Evolutionary conservation across 2,329 filamentous ascomycete species (phyloP), one percentile per base, ranked within the genome.

Genomic region (Apiospora saccharicola): DNA sequence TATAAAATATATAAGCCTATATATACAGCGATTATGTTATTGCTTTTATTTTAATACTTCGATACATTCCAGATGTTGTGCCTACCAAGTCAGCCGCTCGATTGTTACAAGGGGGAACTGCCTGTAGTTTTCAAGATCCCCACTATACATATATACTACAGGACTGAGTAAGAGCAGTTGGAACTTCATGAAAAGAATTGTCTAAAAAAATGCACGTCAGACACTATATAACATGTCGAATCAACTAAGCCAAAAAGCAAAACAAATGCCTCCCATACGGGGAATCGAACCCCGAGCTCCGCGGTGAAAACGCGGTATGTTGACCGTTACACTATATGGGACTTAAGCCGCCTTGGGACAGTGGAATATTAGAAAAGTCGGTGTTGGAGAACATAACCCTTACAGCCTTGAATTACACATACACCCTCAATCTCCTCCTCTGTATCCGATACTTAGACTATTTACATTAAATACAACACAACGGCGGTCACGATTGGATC

Each of bases 231-330:
- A 7, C 4, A 37, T 37, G 37, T 37, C 37, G 10, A 24, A 61
- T 19, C 3, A 16, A n/a, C n/a, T n/a, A n/a, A n/a, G 7, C 22
- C 14, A 67, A 67, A 22, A 43, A 46, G 34, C 3, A 67, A 67
- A 30, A 8, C 44, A 53, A 47, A 26, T 26, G 3, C 72, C n/a
- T 73, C 72, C 72, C 71, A 69, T 70, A 70, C 72, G 72, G 72
- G 72, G 72, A 73, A 73, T 73, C 72, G 72, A 73, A 73, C 72
- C 72, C 72, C 72, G 72, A 72, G 72, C 72, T 70, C 68, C 70
- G 44, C 72, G 72, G 72, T 73, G 72, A 73, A 73, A 73, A 72
- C 72, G 72, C 44, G 70, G 51, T 70, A 73, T 73, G 72, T 73
- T 73, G 57, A 64, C 72, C 72, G 71, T 72, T 73, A 73, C 72